These are phyloP conservation scores for Ophiobolus disseminans DNA, from an alignment of 2,329 filamentous ascomycete genomes.

Conservation along the genomic window DNA sequence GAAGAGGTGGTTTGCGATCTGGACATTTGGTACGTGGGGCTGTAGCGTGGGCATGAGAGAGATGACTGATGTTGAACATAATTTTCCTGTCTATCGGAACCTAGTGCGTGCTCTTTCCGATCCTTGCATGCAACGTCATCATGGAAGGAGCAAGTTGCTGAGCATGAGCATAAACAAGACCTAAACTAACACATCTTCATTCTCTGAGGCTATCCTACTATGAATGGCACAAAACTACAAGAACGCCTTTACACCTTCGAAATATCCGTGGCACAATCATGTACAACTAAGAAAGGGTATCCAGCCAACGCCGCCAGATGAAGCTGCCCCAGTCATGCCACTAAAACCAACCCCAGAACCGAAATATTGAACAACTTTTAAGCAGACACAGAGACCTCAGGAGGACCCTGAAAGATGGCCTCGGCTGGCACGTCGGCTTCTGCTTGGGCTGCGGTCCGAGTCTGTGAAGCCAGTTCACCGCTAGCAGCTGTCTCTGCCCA, in stretches of 20 bases:
- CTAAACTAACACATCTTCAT: not conserved
- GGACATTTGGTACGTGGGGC: slow-evolving; percentile 46
- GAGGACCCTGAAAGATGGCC: slow-evolving; percentile 26
- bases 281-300: slow-evolving; percentile 39
- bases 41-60: slow-evolving; percentile 40
- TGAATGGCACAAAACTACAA: slow-evolving; percentile 9
- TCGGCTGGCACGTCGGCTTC: slow-evolving; percentile 28
- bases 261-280: slow-evolving; percentile 19
- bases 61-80: slow-evolving; percentile 33
- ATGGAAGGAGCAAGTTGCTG: slow-evolving; percentile 1
- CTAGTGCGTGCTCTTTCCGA: slow-evolving; percentile 23
- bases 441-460: slow-evolving; percentile 24
- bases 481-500: slow-evolving; percentile 77
- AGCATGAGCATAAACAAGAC: not conserved
- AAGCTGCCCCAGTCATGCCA: slow-evolving; percentile 12
- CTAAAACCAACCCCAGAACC: slow-evolving; percentile 11
- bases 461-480: slow-evolving; percentile 33
- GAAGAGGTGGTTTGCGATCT: slow-evolving; percentile 19
- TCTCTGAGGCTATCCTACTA: slow-evolving; percentile 21
- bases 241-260: slow-evolving; percentile 26
- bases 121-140: slow-evolving; percentile 34
- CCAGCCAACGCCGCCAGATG: slow-evolving; percentile 41
- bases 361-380: slow-evolving; percentile 22
- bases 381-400: slow-evolving; percentile 30
- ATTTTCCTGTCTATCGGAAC: slow-evolving; percentile 39